phyloP scores from a whole-genome alignment of 2,329 filamentous ascomycete species.

The Trichoderma oligosporum region DNA sequence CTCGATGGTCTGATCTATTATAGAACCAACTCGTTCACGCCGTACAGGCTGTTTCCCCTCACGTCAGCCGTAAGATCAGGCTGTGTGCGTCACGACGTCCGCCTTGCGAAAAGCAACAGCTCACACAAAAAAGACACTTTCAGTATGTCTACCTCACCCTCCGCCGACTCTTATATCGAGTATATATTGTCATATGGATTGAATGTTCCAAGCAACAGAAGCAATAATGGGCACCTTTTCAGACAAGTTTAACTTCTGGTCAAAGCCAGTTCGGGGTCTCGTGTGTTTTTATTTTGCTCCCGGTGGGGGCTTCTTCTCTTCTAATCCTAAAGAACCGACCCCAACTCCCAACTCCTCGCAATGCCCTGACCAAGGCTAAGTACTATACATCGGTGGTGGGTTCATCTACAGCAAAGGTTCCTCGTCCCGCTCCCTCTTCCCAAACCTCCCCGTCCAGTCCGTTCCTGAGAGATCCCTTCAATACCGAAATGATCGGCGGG shows the following conservation, averaged over 20 bases:
- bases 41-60: conserved; percentile 11
- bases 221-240: background rate
- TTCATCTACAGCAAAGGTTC: conserved; percentile 8
- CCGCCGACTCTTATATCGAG: background rate
- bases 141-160: background rate
- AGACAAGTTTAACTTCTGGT: background rate
- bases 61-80: conserved; percentile 13
- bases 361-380: conserved; percentile 28
- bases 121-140: background rate
- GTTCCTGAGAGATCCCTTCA: conserved; percentile 12
- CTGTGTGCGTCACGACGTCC: conserved; percentile 17
- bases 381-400: conserved; percentile 21
- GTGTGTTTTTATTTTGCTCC: conserved; percentile 20
- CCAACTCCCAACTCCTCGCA: conserved; percentile 38
- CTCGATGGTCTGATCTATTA: background rate
- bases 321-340: conserved; percentile 27
- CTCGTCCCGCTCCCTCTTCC: background rate
- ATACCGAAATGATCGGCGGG: conserved; percentile 3
- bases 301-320: conserved; percentile 24
- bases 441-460: conserved; percentile 7
- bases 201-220: background rate
- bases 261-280: background rate
- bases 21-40: background rate
- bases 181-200: background rate
- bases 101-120: background rate